Conservation (phyloP, 2,329 filamentous ascomycete genomes). For the Lachnellula occidentalis region DNA sequence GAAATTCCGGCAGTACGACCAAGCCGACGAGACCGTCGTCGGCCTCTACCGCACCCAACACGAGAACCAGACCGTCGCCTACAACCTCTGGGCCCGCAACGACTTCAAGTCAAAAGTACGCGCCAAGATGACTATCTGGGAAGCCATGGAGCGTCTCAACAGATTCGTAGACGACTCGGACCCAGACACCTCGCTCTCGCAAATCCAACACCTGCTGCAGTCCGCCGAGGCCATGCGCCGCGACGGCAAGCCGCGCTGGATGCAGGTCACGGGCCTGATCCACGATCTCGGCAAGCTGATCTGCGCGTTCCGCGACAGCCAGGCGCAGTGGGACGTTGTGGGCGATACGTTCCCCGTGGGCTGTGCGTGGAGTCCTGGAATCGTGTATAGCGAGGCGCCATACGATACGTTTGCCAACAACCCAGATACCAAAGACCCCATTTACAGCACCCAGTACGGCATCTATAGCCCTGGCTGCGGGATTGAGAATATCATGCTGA, state of each 20-base stretch:
- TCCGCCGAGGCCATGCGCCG: slow-evolving; percentile 83
- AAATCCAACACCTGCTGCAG: slow-evolving; percentile 87
- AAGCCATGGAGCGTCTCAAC: slow-evolving; percentile 90
- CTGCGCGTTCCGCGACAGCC: slow-evolving; percentile 66
- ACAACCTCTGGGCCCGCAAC: slow-evolving; percentile 77
- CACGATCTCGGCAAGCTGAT: slow-evolving; percentile 77
- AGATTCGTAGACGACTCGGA: slow-evolving; percentile 86
- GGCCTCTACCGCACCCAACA: slow-evolving; percentile 75
- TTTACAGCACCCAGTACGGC: slow-evolving; percentile 71
- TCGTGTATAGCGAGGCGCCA: slow-evolving; percentile 54
- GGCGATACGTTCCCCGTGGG: slow-evolving; percentile 80
- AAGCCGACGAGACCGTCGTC: slow-evolving; percentile 78
- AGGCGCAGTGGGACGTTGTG: slow-evolving; percentile 90
- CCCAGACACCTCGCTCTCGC: slow-evolving; percentile 78
- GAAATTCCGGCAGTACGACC: slow-evolving; percentile 76
- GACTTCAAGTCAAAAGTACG: slow-evolving; percentile 61
- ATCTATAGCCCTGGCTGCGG: slow-evolving; percentile 79
- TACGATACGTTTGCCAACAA: slow-evolving; percentile 71
- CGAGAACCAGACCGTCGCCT: slow-evolving; percentile 69
- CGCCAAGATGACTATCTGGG: slow-evolving; percentile 76
- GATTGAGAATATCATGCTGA: slow-evolving; percentile 82
- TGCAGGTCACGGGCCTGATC: slow-evolving; percentile 72
- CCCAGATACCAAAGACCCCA: slow-evolving; percentile 63
- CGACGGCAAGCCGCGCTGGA: slow-evolving; percentile 78
- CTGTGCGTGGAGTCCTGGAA: slow-evolving; percentile 66